Evolutionary conservation across 2,329 filamentous ascomycete genomes (phyloP), one percentile per base, ranked within the genome.

Genomic region (Bipolaris oryzae): DNA sequence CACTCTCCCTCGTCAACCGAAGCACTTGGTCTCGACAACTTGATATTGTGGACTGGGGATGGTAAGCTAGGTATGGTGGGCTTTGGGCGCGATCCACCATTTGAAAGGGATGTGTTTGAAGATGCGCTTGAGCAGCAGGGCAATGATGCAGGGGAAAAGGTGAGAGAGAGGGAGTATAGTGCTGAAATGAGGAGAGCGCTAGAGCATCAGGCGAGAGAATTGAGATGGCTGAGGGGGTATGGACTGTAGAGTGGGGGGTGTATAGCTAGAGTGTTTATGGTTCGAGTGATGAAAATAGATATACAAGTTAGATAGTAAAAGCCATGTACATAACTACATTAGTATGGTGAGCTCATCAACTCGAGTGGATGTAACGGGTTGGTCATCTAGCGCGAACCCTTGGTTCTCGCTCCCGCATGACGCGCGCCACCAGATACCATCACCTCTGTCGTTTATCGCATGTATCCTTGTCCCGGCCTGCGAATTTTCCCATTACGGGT

Each of bases 11-110:
- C 49, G 10, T 21, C 34, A 7, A 51, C 58, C 5, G 59, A 58
- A 1, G 64, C 63, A 0, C 58, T 72, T 0, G 75, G 77, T 15
- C 50, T 76, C 37, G 87, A 92, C 67, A 89, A 94, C 66, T 76
- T 97, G 11, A 75, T 96, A 3, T 81, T 96, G 44, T 96, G 92
- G 92, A 96, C 92, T 0, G 93, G 92, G 16, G 92, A 96, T 38
- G 80, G 80, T 56, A 88, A 87, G 61, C 79, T 96, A 44, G 93
- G 92, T 0, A 80, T 95, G 55, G 75, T 96, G 13, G 76, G 78
- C 0, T 81, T 82, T 63, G 78, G 81, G 5, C 62, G 67, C 18
- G 51, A 61, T 3, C 45, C 66, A 48, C 54, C 66, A 53, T 71
- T 77, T 62, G 60, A 63, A 31, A 60, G 49, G 9, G 68, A 72